Evolutionary conservation across 257 asterid species (phyloP).

Genomic region (Cynanchum wilfordii): DNA sequence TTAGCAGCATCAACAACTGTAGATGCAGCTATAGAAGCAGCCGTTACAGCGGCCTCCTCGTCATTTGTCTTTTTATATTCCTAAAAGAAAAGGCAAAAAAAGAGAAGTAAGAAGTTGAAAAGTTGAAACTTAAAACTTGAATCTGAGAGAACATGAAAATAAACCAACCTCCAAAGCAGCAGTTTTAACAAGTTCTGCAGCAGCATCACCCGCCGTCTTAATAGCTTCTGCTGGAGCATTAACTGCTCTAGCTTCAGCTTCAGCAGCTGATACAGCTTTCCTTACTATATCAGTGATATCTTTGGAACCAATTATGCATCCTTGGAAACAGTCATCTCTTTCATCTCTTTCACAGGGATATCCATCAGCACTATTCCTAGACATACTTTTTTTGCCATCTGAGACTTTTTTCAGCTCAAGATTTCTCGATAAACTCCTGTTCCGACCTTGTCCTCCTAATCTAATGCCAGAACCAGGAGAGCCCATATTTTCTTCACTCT

Average conservation of each 20-base stretch:
- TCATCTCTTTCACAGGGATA: constrained; percentile 63
- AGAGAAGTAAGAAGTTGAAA: neutral
- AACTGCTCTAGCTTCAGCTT: constrained; percentile 91
- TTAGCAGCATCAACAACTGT: constrained; percentile 88
- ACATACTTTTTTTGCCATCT: constrained; percentile 49
- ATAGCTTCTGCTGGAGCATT: constrained; percentile 86
- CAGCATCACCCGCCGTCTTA: constrained; percentile 94
- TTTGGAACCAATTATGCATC: constrained; percentile 71
- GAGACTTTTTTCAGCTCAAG: constrained; percentile 44
- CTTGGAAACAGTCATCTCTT: constrained; percentile 83
- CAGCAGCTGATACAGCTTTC: constrained; percentile 93
- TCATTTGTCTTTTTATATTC: constrained; percentile 67
- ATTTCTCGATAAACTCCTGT: constrained; percentile 42
- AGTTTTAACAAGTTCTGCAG: constrained; percentile 92
- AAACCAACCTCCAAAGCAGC: constrained; percentile 84
- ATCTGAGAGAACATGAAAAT: constrained; percentile 15
- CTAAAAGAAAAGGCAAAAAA: constrained; percentile 26
- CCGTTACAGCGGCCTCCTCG: constrained; percentile 80
- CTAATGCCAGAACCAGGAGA: constrained; percentile 74
- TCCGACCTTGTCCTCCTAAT: constrained; percentile 55
- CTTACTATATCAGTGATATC: constrained; percentile 73
- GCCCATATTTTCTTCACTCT: constrained; percentile 58
- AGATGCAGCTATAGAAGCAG: constrained; percentile 88
- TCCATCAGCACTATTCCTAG: constrained; percentile 32
- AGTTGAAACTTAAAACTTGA: neutral